Percentiles rank a stretch among this genome's conserved stretches.
These are phyloP conservation scores for Fusarium pilosicola DNA, from an alignment of 2,329 filamentous ascomycete genomes.

Conservation along the genomic window DNA sequence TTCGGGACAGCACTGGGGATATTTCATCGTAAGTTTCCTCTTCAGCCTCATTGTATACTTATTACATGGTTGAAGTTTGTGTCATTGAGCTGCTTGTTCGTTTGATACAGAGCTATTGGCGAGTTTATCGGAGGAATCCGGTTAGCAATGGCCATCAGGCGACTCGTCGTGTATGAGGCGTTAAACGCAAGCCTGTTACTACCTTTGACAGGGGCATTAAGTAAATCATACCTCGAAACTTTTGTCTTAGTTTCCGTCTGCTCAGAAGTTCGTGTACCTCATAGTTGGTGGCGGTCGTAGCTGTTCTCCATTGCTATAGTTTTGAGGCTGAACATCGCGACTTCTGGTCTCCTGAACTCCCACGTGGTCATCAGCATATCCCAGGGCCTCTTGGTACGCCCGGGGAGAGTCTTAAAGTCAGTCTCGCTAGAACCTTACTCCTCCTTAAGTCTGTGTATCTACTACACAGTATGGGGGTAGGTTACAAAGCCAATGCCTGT, in stretches of 20 bases:
- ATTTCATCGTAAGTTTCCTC: conserved; percentile 40
- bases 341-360: not conserved
- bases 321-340: not conserved
- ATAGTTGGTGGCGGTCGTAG: not conserved
- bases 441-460: not conserved
- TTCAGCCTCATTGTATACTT: conserved; percentile 19
- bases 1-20: conserved; percentile 21
- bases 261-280: not conserved
- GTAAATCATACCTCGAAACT: not conserved
- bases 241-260: not conserved
- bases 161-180: not conserved
- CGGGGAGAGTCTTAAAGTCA: not conserved
- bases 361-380: not conserved
- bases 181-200: not conserved
- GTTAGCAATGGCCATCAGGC: not conserved
- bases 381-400: not conserved
- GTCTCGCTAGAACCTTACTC: conserved; percentile 1
- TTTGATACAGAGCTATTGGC: conserved; percentile 21
- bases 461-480: conserved; percentile 2
- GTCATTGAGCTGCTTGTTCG: conserved; percentile 4
- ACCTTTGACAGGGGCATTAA: not conserved
- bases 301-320: not conserved
- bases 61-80: not conserved
- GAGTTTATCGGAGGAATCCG: conserved; percentile 18
- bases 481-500: not conserved